Evolutionary conservation across 2,329 filamentous ascomycete species (phyloP), one percentile per base, ranked within the genome.

Genomic region (Fusarium caatingaense): DNA sequence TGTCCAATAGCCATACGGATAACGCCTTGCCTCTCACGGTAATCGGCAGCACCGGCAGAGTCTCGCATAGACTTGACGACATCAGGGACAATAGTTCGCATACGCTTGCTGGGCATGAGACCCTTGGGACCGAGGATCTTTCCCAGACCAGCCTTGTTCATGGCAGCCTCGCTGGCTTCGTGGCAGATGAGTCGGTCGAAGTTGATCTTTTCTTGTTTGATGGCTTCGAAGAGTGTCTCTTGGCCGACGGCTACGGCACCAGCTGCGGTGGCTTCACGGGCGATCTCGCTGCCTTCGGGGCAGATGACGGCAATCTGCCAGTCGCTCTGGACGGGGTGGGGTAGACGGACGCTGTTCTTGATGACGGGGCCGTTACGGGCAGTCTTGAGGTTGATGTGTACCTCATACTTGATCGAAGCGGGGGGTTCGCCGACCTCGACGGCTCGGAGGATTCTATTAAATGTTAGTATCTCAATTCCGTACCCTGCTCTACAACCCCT

Each of bases 131-230:
- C 96, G 21, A 99, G 85, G 45, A 97, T 87, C 71, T 91, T 88
- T 69, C 92, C 95, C 68, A 99, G 80, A 1, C 88, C 89, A 37
- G 94, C 91, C 83, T 96, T 94, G 78, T 91, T 92, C 76, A 99
- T 83, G 60, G 92, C 93, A 55, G 87, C 86, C 72, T 96, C 85
- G 73, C 91, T 94, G 73, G 93, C 89, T 53, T 87, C 85, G 80
- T 98, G 94, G 82, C 93, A 97, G 73, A 99, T 89, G 68, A 94
- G 92, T 58, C 93, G 87, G 79, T 98, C 96, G 78, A 98, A 99
- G 27, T 93, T 88, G 69, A 98, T 91, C 41, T 89, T 88, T 44
- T 92, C 94, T 50, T 87, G 80, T 68, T 84, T 86, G 66, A 99
- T 90, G 55, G 89, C 85, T 56, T 93, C 89, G 78, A 99, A 97